Evolutionary conservation across 2,329 filamentous ascomycete genomes (phyloP), one percentile per base, ranked within the genome.

Genomic region (Coniochaeta prunicola): DNA sequence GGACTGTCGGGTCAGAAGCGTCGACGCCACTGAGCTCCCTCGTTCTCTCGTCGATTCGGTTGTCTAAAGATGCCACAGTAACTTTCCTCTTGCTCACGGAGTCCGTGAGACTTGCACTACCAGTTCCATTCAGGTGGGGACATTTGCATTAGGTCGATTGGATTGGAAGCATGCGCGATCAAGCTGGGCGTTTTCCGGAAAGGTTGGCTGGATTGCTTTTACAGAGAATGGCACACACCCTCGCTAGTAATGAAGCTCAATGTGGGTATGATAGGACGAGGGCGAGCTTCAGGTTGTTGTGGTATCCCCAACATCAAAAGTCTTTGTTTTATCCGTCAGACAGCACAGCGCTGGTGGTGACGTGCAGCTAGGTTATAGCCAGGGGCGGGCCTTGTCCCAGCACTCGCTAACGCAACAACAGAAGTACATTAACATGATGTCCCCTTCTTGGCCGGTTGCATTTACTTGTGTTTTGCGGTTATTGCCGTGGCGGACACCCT

Each of bases 41-140:
- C 45, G 24, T 50, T 2, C 45, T 30, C 45, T 40, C 10, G 7
- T 13, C 24, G 40, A 58, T 59, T n/a, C 58, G 58, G 61, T n/a
- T n/a, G n/a, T 61, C 61, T 42, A 45, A 59, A 17, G 13, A 61
- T 58, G 59, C 60, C 60, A 65, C 59, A 64, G 62, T 61, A 63
- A 55, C 31, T 15, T 53, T 21, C 54, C 31, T 38, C 40, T 7
- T 62, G 48, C 62, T 63, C 60, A 64, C 62, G 62, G 64, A 45
- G 61, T 59, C 48, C 56, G 62, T 58, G 61, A 63, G 62, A 30
- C 19, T 26, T 57, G 63, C 56, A 42, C 65, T 61, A 63, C 63
- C 66, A 61, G 60, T 66, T 64, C 64, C 66, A 67, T 65, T 64
- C 61, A 62, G 64, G 61, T 58, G 61, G 63, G 60, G 50, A 59